Conservation (phyloP, 2,329 filamentous ascomycete genomes). For the Botrytis elliptica region DNA sequence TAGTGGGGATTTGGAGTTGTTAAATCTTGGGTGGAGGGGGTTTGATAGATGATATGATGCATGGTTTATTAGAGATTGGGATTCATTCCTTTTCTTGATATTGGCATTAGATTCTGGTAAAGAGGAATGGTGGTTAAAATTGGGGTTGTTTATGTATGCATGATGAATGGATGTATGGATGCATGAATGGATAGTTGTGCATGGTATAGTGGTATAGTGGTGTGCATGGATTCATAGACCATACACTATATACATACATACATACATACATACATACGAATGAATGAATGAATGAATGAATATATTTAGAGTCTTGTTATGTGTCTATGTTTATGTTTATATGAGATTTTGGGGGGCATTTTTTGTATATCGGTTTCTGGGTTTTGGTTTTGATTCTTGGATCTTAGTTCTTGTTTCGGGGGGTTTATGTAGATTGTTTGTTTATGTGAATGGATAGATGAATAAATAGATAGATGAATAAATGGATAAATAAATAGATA, state of each 20-base stretch:
- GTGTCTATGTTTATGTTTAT: not conserved
- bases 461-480: too few relatives aligned
- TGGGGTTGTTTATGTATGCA: not conserved
- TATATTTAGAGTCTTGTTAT: not conserved
- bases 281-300: not conserved
- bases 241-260: not conserved
- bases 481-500: too few relatives aligned
- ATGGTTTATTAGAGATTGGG: not conserved
- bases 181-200: not conserved
- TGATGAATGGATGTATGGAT: not conserved
- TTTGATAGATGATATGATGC: not conserved
- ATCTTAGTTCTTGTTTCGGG: too few relatives aligned
- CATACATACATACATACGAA: not conserved
- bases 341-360: not conserved
- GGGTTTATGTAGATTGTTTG: not conserved
- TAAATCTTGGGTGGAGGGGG: conserved; percentile 38
- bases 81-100: not conserved
- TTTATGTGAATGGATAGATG: not conserved
- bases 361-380: not conserved
- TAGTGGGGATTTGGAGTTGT: conserved; percentile 88
- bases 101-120: not conserved
- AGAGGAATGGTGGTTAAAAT: not conserved
- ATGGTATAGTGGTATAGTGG: not conserved
- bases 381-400: too few relatives aligned
- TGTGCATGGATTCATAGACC: not conserved